Conservation (phyloP, 305 asterid species). For the Fraxinus platypoda region DNA sequence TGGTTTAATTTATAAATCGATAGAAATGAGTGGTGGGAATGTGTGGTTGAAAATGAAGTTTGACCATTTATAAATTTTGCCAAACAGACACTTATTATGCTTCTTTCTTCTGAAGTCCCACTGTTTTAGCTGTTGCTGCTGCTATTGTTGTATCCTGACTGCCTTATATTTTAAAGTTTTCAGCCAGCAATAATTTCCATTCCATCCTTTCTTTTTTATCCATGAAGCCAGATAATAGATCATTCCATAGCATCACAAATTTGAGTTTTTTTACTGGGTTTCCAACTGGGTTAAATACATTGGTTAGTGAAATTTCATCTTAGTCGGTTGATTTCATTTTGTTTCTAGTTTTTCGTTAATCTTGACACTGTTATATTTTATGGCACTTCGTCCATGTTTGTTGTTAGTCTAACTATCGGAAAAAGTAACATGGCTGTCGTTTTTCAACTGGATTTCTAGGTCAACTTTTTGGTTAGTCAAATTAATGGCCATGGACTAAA, state of each 20-base stretch:
- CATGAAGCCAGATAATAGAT: background rate
- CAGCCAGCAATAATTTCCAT: background rate
- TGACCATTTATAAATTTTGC: background rate
- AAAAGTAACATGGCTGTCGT: background rate
- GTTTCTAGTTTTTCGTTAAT: background rate
- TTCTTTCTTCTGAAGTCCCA: background rate
- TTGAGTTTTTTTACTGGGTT: background rate
- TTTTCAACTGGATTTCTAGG: background rate
- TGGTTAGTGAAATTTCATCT: background rate
- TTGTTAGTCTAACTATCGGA: background rate
- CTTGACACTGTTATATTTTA: background rate
- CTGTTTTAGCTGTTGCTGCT: background rate
- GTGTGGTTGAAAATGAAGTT: too few relatives aligned
- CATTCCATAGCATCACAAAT: background rate
- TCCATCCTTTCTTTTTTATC: background rate
- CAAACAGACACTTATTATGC: background rate
- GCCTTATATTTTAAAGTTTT: background rate
- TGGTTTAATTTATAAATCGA: background rate
- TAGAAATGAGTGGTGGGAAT: background rate
- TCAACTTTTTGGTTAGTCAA: background rate
- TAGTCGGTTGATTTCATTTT: background rate
- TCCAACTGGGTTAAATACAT: background rate
- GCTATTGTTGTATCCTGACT: background rate
- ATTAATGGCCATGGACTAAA: background rate
- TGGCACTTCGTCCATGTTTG: background rate